Percentiles rank a stretch among this genome's conserved stretches.
Evolutionary conservation across 129 eudicot genomes (phyloP).

Genomic region (Chrysanthemum makinoi): DNA sequence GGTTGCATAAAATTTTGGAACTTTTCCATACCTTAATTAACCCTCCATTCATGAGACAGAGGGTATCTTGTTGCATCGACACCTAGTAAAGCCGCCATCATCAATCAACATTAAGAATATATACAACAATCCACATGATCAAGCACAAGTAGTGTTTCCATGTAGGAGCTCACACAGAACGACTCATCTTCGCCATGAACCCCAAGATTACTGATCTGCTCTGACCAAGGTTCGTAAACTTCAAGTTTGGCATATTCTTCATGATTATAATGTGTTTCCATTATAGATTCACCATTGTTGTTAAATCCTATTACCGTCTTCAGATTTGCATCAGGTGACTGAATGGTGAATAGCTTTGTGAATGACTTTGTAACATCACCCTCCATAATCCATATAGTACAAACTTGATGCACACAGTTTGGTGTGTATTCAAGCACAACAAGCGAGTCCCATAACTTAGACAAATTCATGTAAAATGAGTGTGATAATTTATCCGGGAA

Average conservation of each 20-base stretch:
- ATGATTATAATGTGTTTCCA: neutral
- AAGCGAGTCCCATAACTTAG: constrained; percentile 2
- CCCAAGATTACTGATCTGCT: neutral
- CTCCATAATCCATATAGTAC: constrained; percentile 6
- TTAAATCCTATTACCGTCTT: neutral
- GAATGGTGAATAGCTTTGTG: neutral
- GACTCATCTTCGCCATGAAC: neutral
- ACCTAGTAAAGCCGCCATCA: too few relatives aligned
- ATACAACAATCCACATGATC: neutral
- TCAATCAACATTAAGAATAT: neutral
- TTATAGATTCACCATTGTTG: neutral
- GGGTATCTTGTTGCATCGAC: too few relatives aligned
- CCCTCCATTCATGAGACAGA: too few relatives aligned
- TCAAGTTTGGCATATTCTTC: neutral
- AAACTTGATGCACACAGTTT: neutral
- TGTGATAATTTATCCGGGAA: neutral
- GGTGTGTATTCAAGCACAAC: neutral
- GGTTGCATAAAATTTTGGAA: too few relatives aligned
- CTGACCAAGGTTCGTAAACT: neutral
- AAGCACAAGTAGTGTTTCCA: constrained; percentile 9
- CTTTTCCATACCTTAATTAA: too few relatives aligned
- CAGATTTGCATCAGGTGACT: neutral
- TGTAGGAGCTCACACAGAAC: neutral
- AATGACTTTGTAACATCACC: neutral
- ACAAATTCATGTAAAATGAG: neutral